These are phyloP conservation scores for Xerocomellus amylosporus DNA, from an alignment of 768 basidiomycete species.

Conservation along the genomic window DNA sequence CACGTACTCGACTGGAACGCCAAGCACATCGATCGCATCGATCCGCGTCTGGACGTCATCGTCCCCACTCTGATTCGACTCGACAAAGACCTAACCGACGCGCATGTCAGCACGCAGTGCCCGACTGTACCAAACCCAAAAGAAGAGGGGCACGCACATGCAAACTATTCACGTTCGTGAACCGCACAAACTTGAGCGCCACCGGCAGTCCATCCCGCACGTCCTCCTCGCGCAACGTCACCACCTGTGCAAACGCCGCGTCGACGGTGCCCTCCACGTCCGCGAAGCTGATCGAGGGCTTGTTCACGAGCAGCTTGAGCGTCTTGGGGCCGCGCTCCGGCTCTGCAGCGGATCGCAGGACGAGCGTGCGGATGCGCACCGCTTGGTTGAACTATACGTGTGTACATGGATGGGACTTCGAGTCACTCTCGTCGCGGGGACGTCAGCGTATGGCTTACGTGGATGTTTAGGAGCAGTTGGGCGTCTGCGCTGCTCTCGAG, in stretches of 20 bases:
- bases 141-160: conserved; percentile 42
- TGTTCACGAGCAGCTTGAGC: conserved; percentile 64
- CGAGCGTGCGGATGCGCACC: conserved; percentile 60
- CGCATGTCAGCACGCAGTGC: neutral
- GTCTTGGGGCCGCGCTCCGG: conserved; percentile 50
- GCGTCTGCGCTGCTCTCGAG: conserved; percentile 72
- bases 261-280: conserved; percentile 57
- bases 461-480: conserved; percentile 64
- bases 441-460: conserved; percentile 41
- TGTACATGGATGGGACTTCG: too few species aligned
- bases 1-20: conserved; percentile 55
- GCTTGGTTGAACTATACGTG: conserved; percentile 60
- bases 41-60: conserved; percentile 57
- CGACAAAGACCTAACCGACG: conserved; percentile 58
- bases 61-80: conserved; percentile 58
- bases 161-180: conserved; percentile 64
- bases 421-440: too few species aligned
- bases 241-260: conserved; percentile 51
- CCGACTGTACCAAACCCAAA: neutral
- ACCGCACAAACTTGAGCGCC: conserved; percentile 60
- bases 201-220: conserved; percentile 44
- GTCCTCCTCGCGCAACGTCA: conserved; percentile 51
- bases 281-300: conserved; percentile 58
- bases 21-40: conserved; percentile 64
- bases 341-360: conserved; percentile 41